A percentile compares a stretch with the other conserved stretches of the same genome.
Evolutionary conservation across 192 early-diverging fungal species (phyloP).

Genomic region (Rhizophagus prolifer): DNA sequence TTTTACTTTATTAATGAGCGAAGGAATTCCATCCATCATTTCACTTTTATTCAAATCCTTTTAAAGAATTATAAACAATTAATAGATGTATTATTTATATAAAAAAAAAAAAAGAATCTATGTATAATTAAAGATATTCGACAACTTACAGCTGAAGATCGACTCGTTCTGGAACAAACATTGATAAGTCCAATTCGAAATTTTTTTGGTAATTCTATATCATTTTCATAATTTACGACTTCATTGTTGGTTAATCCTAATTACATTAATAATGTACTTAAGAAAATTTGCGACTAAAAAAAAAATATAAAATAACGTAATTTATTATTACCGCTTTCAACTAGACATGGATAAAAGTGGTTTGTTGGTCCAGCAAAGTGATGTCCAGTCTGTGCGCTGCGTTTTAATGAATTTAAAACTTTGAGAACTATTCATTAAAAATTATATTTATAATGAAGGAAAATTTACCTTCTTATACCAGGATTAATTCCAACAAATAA

Average conservation of each 20-base stretch:
- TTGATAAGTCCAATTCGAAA: slow-evolving; percentile 69
- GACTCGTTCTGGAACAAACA: slow-evolving; percentile 58
- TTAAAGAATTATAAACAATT: not conserved
- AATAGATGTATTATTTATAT: not conserved
- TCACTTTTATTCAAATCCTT: slow-evolving; percentile 59
- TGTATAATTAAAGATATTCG: not conserved
- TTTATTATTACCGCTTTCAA: slow-evolving; percentile 46
- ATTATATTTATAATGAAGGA: not conserved
- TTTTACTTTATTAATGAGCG: slow-evolving; percentile 60
- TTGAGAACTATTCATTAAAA: not conserved
- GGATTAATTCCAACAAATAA: slow-evolving; percentile 79
- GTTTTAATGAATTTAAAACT: not conserved
- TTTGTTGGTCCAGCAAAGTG: slow-evolving; percentile 74
- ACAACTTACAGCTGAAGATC: slow-evolving; percentile 31
- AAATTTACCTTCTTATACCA: slow-evolving; percentile 39
- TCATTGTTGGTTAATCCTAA: slow-evolving; percentile 34
- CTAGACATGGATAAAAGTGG: slow-evolving; percentile 73
- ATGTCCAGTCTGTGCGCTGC: slow-evolving; percentile 53
- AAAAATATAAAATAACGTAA: not conserved
- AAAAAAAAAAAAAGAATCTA: too few relatives aligned
- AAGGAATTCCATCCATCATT: slow-evolving; percentile 59
- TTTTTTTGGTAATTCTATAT: slow-evolving; percentile 42
- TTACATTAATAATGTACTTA: slow-evolving; percentile 38
- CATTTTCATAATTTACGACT: slow-evolving; percentile 51
- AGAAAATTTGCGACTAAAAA: not conserved